Base-by-base conservation (phyloP, 179 eudicot species). In the Spinacia oleracea region DNA sequence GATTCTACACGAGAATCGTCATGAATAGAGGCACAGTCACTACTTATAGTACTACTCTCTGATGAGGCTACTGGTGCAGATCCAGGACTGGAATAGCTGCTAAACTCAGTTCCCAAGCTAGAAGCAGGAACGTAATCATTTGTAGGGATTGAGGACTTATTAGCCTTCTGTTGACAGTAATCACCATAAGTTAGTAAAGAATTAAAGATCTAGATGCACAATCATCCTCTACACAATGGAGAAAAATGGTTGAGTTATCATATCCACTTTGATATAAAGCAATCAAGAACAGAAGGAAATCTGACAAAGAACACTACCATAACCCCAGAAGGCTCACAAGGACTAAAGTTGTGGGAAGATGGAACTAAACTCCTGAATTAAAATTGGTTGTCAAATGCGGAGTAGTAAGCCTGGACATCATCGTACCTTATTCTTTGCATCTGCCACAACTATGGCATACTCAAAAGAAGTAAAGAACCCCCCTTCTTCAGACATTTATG, bases 201-300 rank as follows among this genome's bases (percentile, higher is more conserved):
- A 87, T 81, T 59, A 66, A 77, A 55, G 84, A 85, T 67, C 88
- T 91, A 76, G 85, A 82, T 45, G 88, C 84, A 84, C 81, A 80
- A 78, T 90, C 91, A 82, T 88, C 90, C 76, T 78, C 97, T 92
- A 82, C 77, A 72, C 38, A 69, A 68, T 40, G 75, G 38, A 46
- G 59, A 46, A 79, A 67, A 27, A 75, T 20, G 53, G 18, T 27
- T 21, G 27, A 62, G 45, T 51, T 55, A 67, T 82, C 51, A 74
- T 74, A 25, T 75, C 59, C 55, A 71, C 59, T 35, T 7, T 25
- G 64, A 55, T 50, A 2, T 34, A 32, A 48, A 81, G 50, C 40
- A 29, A 1, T 29, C 66, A 42, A 40, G 66, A 46, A 46, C 63
- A 31, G 32, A 66, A 46, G 64, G 32, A 50, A 2, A 63, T 43